Evolutionary conservation across 768 basidiomycete genomes (phyloP).

Genomic region (Lactarius quietus): DNA sequence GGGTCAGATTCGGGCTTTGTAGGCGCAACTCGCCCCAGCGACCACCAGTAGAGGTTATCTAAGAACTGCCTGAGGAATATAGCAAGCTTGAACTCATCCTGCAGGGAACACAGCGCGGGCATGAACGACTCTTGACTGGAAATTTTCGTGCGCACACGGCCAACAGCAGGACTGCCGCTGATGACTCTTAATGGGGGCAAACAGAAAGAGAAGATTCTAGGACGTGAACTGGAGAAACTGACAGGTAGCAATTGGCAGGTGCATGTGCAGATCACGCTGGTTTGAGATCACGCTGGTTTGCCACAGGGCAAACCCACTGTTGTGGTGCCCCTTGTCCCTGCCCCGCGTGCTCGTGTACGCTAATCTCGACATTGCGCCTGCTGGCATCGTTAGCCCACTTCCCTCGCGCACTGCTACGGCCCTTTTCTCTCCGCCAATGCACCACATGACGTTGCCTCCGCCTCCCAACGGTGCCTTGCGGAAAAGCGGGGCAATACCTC

Average conservation of each 20-base stretch:
- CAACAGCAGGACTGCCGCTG: background rate
- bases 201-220: conserved; percentile 71
- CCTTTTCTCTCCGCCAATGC: conserved; percentile 29
- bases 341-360: conserved; percentile 32
- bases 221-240: conserved; percentile 63
- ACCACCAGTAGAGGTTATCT: conserved; percentile 63
- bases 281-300: too few species aligned
- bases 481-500: conserved; percentile 42
- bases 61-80: conserved; percentile 66
- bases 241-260: conserved; percentile 86
- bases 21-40: conserved; percentile 62
- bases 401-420: conserved; percentile 31
- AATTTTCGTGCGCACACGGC: conserved; percentile 24
- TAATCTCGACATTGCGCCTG: conserved; percentile 38
- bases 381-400: conserved; percentile 31
- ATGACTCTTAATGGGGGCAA: conserved; percentile 40
- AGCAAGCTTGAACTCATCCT: conserved; percentile 72
- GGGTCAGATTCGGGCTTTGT: conserved; percentile 57
- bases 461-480: background rate
- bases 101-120: conserved; percentile 80
- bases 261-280: conserved; percentile 25
- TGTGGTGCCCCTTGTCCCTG: conserved; percentile 22
- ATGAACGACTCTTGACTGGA: conserved; percentile 83
- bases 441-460: background rate
- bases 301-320: background rate